Base-by-base conservation (phyloP, 306 rosid genomes). In the Sicyos baderoa region DNA sequence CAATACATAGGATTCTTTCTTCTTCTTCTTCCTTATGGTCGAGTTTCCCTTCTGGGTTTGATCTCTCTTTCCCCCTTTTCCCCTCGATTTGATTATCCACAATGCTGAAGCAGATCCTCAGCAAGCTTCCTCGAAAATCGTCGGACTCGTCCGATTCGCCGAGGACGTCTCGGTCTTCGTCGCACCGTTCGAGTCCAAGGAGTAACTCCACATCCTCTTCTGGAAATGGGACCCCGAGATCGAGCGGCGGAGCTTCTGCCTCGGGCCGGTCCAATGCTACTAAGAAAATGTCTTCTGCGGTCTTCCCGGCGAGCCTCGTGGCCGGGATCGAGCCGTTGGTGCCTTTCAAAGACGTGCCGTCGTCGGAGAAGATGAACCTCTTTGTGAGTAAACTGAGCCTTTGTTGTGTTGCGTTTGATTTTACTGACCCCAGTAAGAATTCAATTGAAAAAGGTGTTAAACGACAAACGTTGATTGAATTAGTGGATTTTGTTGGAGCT, bases 21-120 rank as follows among this genome's bases (percentile, higher is more conserved):
- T 25, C 3, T 50, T 35, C 70, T 57, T 42, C 21, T 73, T 62
- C 50, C 50, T 14, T 25, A 13, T 53, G 21, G 42, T 57, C 44
- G 7, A n/a, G 47, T 76, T 44, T 47, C 48, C 56, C 53, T 16
- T 52, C 84, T 87, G 92, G 88, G 70, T 64, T 78, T 56, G 76
- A 50, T 87, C 75, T 87, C 50, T 6, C 35, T 2, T 49, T 4
- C 7, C 10, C 17, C 79, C 35, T 7, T n/a, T 68, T 58, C 54
- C 71, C 42, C 40, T 71, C 45, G 65, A 12, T 22, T 75, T 54
- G 66, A 70, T 70, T 35, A 77, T 80, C 29, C 81, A 64, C 85
- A 71, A 93, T 93, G 99, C 84, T 93, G 21, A 93, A 93, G 86
- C 99, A 93, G 85, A 70, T 93, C 54, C 83, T 90, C 58, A 85